phyloP scores from a whole-genome alignment of 805 yeast species.

The Torulaspora gathmanii region DNA sequence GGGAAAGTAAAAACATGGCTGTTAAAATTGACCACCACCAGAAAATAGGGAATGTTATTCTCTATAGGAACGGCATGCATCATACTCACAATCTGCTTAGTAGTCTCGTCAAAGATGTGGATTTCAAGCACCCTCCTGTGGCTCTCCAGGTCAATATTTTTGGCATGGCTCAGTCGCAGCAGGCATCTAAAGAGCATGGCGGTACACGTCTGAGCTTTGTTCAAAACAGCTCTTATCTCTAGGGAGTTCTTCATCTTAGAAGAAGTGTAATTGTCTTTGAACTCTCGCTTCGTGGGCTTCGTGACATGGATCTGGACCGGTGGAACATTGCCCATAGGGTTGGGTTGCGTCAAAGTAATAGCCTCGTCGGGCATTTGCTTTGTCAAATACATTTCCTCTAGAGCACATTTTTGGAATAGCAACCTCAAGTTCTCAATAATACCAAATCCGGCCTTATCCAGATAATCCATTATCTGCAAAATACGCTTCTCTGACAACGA shows the following conservation, averaged over 20 bases:
- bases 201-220: conserved; percentile 45
- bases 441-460: conserved; percentile 36
- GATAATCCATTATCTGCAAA: conserved; percentile 26
- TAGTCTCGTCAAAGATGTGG: conserved; percentile 37
- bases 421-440: conserved; percentile 41
- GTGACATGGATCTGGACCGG: conserved; percentile 42
- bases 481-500: conserved; percentile 46
- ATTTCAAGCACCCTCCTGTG: conserved; percentile 41
- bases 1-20: conserved; percentile 36
- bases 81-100: conserved; percentile 29
- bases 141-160: conserved; percentile 30
- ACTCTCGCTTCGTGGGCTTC: conserved; percentile 38
- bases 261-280: conserved; percentile 43
- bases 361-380: conserved; percentile 47
- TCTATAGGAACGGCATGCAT: conserved; percentile 25
- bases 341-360: conserved; percentile 37
- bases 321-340: conserved; percentile 38
- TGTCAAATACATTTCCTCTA: conserved; percentile 56
- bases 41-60: conserved; percentile 30
- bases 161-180: conserved; percentile 43
- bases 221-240: conserved; percentile 49
- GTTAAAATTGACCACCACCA: conserved; percentile 39
- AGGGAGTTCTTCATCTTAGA: conserved; percentile 61
- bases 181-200: conserved; percentile 42
- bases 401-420: conserved; percentile 47